phyloP scores from a whole-genome alignment of 2,329 filamentous ascomycete species.

The Thielaviopsis musarum region DNA sequence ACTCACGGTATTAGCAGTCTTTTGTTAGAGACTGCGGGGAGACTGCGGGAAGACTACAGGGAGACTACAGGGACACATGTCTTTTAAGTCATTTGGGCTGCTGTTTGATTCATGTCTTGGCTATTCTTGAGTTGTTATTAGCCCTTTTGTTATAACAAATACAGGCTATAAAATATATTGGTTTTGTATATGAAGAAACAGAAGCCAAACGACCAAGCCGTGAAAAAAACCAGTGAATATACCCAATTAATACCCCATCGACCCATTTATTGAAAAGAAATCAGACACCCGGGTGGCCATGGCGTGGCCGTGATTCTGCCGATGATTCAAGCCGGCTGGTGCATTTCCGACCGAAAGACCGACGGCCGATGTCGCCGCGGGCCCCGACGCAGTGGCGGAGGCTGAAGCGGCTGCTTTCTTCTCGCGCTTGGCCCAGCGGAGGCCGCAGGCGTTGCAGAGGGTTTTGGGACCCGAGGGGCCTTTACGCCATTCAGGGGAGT shows the following conservation, averaged over 20 bases:
- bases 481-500: constrained; percentile 92
- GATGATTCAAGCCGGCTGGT: not conserved
- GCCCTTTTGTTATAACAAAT: not conserved
- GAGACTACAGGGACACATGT: not conserved
- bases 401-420: constrained; percentile 37
- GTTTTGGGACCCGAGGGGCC: constrained; percentile 87
- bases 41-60: not conserved
- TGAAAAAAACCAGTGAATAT: not conserved
- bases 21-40: not conserved
- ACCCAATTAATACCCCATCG: not conserved
- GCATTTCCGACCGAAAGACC: not conserved
- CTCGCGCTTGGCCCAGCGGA: constrained; percentile 63
- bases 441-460: constrained; percentile 83
- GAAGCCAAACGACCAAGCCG: not conserved
- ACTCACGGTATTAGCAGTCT: not conserved
- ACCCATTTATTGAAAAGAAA: not conserved
- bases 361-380: too few species aligned
- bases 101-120: not conserved
- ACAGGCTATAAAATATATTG: too few species aligned
- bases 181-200: not conserved
- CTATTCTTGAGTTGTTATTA: not conserved
- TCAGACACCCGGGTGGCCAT: not conserved
- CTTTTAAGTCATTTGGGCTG: not conserved
- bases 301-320: not conserved
- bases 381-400: not conserved